Evolutionary conservation across 768 basidiomycete species (phyloP).

Genomic region (Auriscalpium orientale): DNA sequence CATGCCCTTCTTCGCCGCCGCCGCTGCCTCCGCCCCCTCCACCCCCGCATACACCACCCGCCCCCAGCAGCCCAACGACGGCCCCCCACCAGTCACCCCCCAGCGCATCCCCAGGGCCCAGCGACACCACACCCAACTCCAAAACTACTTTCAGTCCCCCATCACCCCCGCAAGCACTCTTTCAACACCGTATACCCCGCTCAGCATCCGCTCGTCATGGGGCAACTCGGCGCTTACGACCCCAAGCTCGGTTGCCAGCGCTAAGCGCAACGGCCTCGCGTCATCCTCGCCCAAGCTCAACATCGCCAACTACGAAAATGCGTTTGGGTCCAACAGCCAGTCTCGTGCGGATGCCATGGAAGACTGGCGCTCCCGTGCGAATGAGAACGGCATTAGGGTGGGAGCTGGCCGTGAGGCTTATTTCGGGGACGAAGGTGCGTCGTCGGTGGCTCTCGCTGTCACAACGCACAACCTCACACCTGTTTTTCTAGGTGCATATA

Average conservation of each 20-base stretch:
- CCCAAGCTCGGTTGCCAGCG: conserved; percentile 39
- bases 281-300: conserved; percentile 39
- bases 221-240: conserved; percentile 51
- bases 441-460: too few species aligned
- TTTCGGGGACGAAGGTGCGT: conserved; percentile 38
- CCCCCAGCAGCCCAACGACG: conserved; percentile 24
- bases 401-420: conserved; percentile 32
- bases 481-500: conserved; percentile 5
- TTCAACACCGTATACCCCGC: conserved; percentile 59
- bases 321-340: conserved; percentile 22
- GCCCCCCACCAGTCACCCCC: conserved; percentile 49
- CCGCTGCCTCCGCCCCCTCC: conserved; percentile 37
- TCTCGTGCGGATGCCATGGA: conserved; percentile 54
- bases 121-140: conserved; percentile 29
- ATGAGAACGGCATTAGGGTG: conserved; percentile 65
- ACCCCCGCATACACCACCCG: conserved; percentile 33
- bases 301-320: conserved; percentile 21
- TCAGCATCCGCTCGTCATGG: conserved; percentile 57
- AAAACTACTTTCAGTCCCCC: conserved; percentile 41
- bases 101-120: conserved; percentile 46
- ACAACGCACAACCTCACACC: neutral
- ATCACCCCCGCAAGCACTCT: conserved; percentile 45
- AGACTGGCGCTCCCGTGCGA: conserved; percentile 68
- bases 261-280: conserved; percentile 30
- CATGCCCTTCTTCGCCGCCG: conserved; percentile 2